Conservation (phyloP, 2,329 filamentous ascomycete genomes). For the Fusarium pseudoanthophilum region DNA sequence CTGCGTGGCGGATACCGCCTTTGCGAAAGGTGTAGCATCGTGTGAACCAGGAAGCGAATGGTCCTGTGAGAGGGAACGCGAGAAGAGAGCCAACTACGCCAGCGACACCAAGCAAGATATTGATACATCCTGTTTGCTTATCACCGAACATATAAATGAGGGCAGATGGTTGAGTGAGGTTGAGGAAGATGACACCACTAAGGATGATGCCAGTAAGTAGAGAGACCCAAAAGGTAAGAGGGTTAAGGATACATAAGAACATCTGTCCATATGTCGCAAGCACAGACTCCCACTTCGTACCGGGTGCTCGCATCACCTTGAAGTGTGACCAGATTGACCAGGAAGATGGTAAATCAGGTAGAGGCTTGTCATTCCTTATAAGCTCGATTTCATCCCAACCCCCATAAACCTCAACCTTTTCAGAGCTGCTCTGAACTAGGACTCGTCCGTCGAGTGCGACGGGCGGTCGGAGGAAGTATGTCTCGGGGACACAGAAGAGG, state of each 20-base stretch:
- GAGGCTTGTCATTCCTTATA: neutral
- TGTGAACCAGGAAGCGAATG: conserved; percentile 26
- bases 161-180: conserved; percentile 8
- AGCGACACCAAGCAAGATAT: neutral
- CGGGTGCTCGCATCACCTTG: conserved; percentile 10
- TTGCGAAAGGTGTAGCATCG: conserved; percentile 6
- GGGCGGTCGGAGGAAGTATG: conserved; percentile 30
- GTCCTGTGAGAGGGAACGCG: conserved; percentile 13
- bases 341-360: conserved; percentile 3
- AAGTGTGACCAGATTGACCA: conserved; percentile 2
- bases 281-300: conserved; percentile 9
- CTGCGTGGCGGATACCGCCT: conserved; percentile 30
- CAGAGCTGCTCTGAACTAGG: conserved; percentile 6
- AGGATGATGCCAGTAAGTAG: conserved; percentile 26
- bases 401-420: conserved; percentile 21
- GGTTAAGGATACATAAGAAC: conserved; percentile 33
- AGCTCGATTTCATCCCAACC: conserved; percentile 19
- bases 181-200: conserved; percentile 22
- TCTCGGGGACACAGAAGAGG: conserved; percentile 23
- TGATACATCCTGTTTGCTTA: neutral
- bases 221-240: conserved; percentile 36
- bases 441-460: conserved; percentile 26
- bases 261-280: conserved; percentile 33
- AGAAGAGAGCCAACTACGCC: conserved; percentile 15
- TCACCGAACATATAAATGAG: neutral